A percentile compares a stretch with the other conserved stretches of the same genome.
Evolutionary conservation across 2,329 filamentous ascomycete species (phyloP).

Genomic region (Colletotrichum tanaceti): DNA sequence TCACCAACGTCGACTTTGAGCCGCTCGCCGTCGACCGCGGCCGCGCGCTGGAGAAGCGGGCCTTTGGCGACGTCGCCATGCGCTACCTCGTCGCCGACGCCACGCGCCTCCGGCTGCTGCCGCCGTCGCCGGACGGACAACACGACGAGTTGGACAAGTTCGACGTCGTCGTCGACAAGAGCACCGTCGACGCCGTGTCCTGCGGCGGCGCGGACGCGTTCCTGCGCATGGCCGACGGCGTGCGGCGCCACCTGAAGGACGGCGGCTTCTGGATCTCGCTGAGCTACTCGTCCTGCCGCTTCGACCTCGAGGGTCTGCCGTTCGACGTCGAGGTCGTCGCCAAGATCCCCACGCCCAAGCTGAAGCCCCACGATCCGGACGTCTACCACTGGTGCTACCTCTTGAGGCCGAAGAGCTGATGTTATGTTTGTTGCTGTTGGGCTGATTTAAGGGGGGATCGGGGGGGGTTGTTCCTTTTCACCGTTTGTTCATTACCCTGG

Average conservation of each 20-base stretch:
- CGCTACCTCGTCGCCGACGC: constrained; percentile 59
- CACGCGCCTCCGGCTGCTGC: constrained; percentile 50
- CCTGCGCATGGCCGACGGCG: constrained; percentile 52
- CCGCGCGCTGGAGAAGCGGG: constrained; percentile 52
- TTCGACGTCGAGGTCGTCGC: constrained; percentile 57
- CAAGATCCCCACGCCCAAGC: constrained; percentile 57
- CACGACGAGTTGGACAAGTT: too few relatives aligned
- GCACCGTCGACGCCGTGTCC: constrained; percentile 61
- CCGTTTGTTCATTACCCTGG: not conserved
- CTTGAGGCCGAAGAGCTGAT: constrained; percentile 48
- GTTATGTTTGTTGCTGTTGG: too few relatives aligned
- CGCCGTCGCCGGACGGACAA: too few relatives aligned
- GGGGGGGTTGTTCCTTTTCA: not conserved
- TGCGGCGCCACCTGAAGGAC: constrained; percentile 51
- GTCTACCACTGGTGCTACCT: constrained; percentile 60
- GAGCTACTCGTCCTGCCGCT: constrained; percentile 59
- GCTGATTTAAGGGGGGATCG: too few relatives aligned
- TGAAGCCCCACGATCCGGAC: constrained; percentile 57
- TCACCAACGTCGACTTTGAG: constrained; percentile 64
- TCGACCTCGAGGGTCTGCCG: constrained; percentile 51
- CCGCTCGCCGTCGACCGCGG: constrained; percentile 59
- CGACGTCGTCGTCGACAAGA: constrained; percentile 61
- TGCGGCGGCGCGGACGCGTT: constrained; percentile 56
- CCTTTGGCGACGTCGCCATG: constrained; percentile 59
- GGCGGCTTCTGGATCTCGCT: constrained; percentile 60